phyloP scores from a whole-genome alignment of 176 grass and related monocot genomes.

The Hyparrhenia diplandra region DNA sequence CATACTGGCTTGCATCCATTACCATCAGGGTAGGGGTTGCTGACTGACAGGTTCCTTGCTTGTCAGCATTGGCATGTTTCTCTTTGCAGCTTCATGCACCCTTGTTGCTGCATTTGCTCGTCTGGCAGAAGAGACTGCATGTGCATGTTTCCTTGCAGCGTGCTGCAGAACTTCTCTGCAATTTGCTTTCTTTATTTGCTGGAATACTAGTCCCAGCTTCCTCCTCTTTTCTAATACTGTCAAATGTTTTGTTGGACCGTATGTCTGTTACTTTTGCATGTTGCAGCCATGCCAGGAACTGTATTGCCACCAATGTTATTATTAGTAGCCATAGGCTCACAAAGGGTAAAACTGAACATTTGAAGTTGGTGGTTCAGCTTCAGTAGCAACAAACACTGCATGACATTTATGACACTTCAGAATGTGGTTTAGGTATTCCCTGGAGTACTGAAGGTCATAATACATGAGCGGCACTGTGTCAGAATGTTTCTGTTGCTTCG shows the following conservation, averaged over 20 bases:
- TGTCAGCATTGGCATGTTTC: background rate
- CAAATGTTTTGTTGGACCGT: slow-evolving; percentile 37
- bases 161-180: background rate
- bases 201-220: slow-evolving; percentile 6
- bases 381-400: slow-evolving; percentile 34
- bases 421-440: slow-evolving; percentile 22
- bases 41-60: background rate
- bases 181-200: slow-evolving; percentile 20
- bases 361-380: slow-evolving; percentile 28
- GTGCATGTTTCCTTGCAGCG: slow-evolving; percentile 10
- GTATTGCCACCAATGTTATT: background rate
- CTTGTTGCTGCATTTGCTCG: slow-evolving; percentile 28
- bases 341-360: background rate
- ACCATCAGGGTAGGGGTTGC: slow-evolving; percentile 11
- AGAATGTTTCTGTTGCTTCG: slow-evolving; percentile 44
- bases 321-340: background rate
- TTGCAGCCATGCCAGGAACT: slow-evolving; percentile 18
- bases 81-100: slow-evolving; percentile 43
- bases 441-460: slow-evolving; percentile 37
- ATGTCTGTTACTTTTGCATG: slow-evolving; percentile 1
- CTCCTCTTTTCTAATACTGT: slow-evolving; percentile 25
- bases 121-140: slow-evolving; percentile 15
- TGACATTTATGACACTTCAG: slow-evolving; percentile 33
- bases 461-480: slow-evolving; percentile 47
- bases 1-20: background rate